Evolutionary conservation across 192 early-diverging fungal genomes (phyloP), one percentile per base, ranked within the genome.

Genomic region (Backusella mclennaniae): DNA sequence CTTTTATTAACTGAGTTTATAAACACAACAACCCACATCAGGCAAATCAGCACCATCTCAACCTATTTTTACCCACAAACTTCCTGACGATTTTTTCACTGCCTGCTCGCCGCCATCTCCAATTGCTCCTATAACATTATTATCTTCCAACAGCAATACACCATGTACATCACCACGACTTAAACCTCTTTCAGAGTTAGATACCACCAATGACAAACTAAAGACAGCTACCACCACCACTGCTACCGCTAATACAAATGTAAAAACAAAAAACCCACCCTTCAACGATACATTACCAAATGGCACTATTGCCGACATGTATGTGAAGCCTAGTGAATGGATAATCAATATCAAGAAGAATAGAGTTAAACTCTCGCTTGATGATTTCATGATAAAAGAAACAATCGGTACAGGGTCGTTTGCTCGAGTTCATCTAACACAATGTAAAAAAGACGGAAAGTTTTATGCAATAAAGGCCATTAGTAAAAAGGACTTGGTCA

Each of bases 391-490:
- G 26, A 88, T 98, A 70, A 89, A 92, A 77, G 87, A 92, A 53
- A 98, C 96, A 14, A 85, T 98, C 6, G 97, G 97, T 12, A 97
- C 96, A 2, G 97, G 97, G 41, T 94, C 94, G 2, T 97, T 96
- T 89, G 97, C 96, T 35, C 91, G 97, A 26, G 97, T 98, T 66
- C 96, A 97, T 83, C 82, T 98, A 59, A 94, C 95, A 35, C 89
- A 90, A 75, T 89, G 92, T 49, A 87, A 89, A 77, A 76, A 82
- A 21, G 94, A 91, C 31, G 89, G 89, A 33, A 88, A 92, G 73
- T 95, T 93, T 84, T 96, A 96, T 80, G 95, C 97, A 8, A 96
- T 97, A 91, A 97, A 98, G 80, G 95, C 96, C 6, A 86, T 98
- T 73, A 91, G 92, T 69, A 98, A 98, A 82, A 77, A 89, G 69